Evolutionary conservation across 805 yeast species (phyloP), one percentile per base, ranked within the genome.

Genomic region (Ogataea glucozyma): DNA sequence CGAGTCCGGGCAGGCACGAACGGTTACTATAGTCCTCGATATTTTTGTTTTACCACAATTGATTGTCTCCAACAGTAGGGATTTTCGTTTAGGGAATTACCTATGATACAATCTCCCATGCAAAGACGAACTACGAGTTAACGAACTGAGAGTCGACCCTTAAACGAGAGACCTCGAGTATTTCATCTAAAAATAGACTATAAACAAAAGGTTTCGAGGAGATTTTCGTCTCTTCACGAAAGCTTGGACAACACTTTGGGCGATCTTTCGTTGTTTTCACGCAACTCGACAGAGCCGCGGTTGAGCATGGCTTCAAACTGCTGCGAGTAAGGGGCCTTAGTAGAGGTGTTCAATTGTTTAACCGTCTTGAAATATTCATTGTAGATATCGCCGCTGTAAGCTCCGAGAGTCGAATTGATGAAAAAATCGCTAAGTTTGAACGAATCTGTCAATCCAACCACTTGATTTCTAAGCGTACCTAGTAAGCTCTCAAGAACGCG

Each of bases 351-450:
- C 35, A 58, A 55, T 7, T 46, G 45, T 53, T 74, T 72, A 46
- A 83, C 83, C 43, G 71, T 69, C 19, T 58, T 66, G 59, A 83
- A 83, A 68, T 88, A 88, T 62, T 85, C 81, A 58, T 81, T 81
- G 68, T 88, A 89, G 43, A 87, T 81, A 62, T 89, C 83, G 45
- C 97, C 97, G 54, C 85, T 81, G 65, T 75, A 83, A 44, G 72
- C 74, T 35, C 97, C 97, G 44, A 89, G 75, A 4, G 93, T 82
- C 0, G 96, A 81, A 62, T 88, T 86, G 58, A 89, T 74, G 69
- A 85, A 77, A 61, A 75, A 83, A 66, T 89, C 96, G 30, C 88
- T 79, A 49, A 85, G 74, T 65, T 84, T 79, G 72, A 89, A 89
- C 1, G 95, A 76, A 65, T 89, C 97, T 4, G 95, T 85, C 55